A percentile compares a stretch with the other conserved stretches of the same genome.
Conservation (phyloP, 495 filamentous ascomycete genomes). For the Apiosordaria backusii region DNA sequence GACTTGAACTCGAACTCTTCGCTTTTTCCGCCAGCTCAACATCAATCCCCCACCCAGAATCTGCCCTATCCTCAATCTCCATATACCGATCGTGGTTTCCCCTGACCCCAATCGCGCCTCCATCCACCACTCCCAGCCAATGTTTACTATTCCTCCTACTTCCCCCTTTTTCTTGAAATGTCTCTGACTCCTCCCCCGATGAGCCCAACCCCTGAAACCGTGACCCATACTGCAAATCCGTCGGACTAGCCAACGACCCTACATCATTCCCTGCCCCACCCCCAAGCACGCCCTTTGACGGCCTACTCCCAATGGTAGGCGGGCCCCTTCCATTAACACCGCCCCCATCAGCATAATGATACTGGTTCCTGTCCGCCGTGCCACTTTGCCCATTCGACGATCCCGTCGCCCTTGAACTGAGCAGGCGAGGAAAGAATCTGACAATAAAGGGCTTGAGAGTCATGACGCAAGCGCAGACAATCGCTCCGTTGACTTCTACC, state of each 20-base stretch:
- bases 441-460: constrained; percentile 33
- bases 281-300: constrained; percentile 12
- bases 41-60: constrained; percentile 16
- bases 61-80: constrained; percentile 22
- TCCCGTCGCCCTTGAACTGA: constrained; percentile 18
- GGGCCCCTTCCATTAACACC: constrained; percentile 11
- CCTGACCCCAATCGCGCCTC: constrained; percentile 6
- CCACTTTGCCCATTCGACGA: background rate
- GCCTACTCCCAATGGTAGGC: constrained; percentile 27
- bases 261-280: background rate
- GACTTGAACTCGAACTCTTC: background rate
- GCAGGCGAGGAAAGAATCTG: constrained; percentile 34
- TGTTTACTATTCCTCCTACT: background rate
- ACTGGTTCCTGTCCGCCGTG: background rate
- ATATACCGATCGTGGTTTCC: constrained; percentile 18
- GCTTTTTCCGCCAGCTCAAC: constrained; percentile 24
- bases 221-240: constrained; percentile 13
- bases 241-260: background rate
- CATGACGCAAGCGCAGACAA: constrained; percentile 41
- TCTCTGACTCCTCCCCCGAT: background rate
- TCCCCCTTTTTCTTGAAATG: background rate
- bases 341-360: background rate
- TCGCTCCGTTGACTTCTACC: constrained; percentile 42
- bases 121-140: constrained; percentile 2
- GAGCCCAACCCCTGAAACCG: background rate